A percentile compares a stretch with the other conserved stretches of the same genome.
phyloP scores from a whole-genome alignment of 2,329 filamentous ascomycete genomes.

The Fusarium tjaetaba region DNA sequence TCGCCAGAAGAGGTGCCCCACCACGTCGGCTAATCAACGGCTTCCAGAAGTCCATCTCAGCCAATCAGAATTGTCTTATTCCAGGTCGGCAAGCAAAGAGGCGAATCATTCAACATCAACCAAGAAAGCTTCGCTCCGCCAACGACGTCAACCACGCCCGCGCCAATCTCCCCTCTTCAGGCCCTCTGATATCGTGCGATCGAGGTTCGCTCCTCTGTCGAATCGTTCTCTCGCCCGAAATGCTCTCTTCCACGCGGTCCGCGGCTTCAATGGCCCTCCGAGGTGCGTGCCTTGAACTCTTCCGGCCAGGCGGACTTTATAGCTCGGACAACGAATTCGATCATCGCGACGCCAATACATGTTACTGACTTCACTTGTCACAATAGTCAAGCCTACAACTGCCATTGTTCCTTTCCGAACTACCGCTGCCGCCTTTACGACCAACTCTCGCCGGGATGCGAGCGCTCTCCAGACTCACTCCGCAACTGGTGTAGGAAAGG shows the following conservation, averaged over 20 bases:
- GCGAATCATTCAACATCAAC: constrained; percentile 47
- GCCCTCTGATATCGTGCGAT: constrained; percentile 25
- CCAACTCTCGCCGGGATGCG: constrained; percentile 72
- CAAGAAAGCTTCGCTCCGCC: constrained; percentile 37
- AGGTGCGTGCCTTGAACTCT: constrained; percentile 51
- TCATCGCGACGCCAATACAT: constrained; percentile 5
- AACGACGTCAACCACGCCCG: constrained; percentile 22
- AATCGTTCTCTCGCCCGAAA: constrained; percentile 44
- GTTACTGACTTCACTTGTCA: constrained; percentile 11
- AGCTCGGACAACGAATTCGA: constrained; percentile 15
- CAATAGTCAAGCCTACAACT: constrained; percentile 71
- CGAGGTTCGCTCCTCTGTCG: constrained; percentile 33
- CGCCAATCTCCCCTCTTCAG: constrained; percentile 27
- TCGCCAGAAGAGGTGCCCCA: constrained; percentile 12
- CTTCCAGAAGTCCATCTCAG: background rate
- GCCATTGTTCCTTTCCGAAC: constrained; percentile 72
- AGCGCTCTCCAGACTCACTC: constrained; percentile 64
- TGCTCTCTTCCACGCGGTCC: constrained; percentile 61
- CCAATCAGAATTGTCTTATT: constrained; percentile 49
- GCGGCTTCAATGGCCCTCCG: constrained; percentile 63
- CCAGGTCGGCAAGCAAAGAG: constrained; percentile 40
- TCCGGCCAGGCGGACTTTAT: constrained; percentile 37
- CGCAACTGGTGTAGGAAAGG: constrained; percentile 63
- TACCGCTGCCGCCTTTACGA: constrained; percentile 70
- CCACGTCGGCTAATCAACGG: constrained; percentile 46